Evolutionary conservation across 768 basidiomycete species (phyloP).

Genomic region (Pulveroboletus sp.): DNA sequence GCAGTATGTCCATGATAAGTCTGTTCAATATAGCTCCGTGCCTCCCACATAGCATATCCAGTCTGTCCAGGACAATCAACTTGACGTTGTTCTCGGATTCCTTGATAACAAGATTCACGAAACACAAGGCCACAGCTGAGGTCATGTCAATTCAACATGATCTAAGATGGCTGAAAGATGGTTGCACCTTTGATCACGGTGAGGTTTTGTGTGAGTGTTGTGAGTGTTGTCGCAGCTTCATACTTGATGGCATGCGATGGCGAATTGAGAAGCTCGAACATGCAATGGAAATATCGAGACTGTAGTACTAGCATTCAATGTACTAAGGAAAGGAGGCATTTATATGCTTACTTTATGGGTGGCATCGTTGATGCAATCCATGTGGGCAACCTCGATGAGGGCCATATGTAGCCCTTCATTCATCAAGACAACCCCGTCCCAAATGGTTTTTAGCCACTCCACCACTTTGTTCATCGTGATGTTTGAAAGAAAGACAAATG

Average conservation of each 20-base stretch:
- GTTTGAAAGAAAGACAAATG: conserved; percentile 89
- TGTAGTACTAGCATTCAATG: conserved; percentile 27
- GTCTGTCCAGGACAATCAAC: conserved; percentile 90
- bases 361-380: conserved; percentile 86
- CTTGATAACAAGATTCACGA: conserved; percentile 87
- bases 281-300: conserved; percentile 92
- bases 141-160: background rate
- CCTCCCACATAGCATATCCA: conserved; percentile 76
- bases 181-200: conserved; percentile 92
- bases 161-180: background rate
- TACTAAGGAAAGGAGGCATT: background rate
- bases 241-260: conserved; percentile 94
- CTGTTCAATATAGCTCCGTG: conserved; percentile 89
- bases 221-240: conserved; percentile 94
- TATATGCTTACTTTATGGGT: conserved; percentile 64
- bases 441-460: conserved; percentile 83
- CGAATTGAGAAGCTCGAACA: conserved; percentile 89
- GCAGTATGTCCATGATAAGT: conserved; percentile 93
- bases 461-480: conserved; percentile 89
- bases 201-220: conserved; percentile 90
- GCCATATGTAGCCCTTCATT: conserved; percentile 96
- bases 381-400: conserved; percentile 88
- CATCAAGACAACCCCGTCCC: conserved; percentile 76
- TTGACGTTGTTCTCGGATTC: conserved; percentile 99
- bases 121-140: conserved; percentile 81